A percentile compares a stretch with the other conserved stretches of the same genome.
Conservation (phyloP, 2,329 filamentous ascomycete species). For the Albophoma yamanashiensis region DNA sequence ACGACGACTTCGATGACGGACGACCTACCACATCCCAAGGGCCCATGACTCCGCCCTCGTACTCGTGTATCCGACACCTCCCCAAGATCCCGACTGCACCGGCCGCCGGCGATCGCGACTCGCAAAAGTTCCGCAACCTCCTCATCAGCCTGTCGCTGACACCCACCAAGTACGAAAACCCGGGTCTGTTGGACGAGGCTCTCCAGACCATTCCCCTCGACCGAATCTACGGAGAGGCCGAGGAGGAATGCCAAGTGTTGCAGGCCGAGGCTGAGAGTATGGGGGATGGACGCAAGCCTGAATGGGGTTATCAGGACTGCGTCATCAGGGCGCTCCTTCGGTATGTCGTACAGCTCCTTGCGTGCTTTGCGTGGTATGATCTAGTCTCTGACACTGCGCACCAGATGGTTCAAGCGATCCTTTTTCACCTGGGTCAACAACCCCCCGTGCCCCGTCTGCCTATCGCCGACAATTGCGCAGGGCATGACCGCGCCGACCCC, state of each 20-base stretch:
- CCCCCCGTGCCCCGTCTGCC: slow-evolving; percentile 72
- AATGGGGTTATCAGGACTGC: slow-evolving; percentile 98
- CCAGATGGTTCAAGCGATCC: slow-evolving; percentile 77
- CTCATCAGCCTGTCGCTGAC: slow-evolving; percentile 79
- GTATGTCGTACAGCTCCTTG: slow-evolving; percentile 34
- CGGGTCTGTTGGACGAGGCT: slow-evolving; percentile 85
- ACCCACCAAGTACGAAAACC: slow-evolving; percentile 92
- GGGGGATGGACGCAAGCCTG: slow-evolving; percentile 65
- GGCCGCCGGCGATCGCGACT: slow-evolving; percentile 48
- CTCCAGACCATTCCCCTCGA: slow-evolving; percentile 78
- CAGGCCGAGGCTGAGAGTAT: slow-evolving; percentile 82
- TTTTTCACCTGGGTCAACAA: slow-evolving; percentile 98
- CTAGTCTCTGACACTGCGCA: slow-evolving; percentile 9
- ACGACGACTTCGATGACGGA: slow-evolving; percentile 25
- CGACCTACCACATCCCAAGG: slow-evolving; percentile 37
- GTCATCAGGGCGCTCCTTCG: slow-evolving; percentile 79
- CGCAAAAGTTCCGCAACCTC: slow-evolving; percentile 69
- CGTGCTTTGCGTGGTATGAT: background rate
- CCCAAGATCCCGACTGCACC: slow-evolving; percentile 62
- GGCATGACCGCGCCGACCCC: slow-evolving; percentile 78
- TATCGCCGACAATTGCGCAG: slow-evolving; percentile 70
- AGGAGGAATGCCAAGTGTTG: slow-evolving; percentile 84
- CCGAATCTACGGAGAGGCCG: slow-evolving; percentile 84
- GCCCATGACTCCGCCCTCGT: slow-evolving; percentile 32
- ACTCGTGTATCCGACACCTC: slow-evolving; percentile 38